phyloP scores from a whole-genome alignment of 306 rosid species.

The Glycine latifolia region DNA sequence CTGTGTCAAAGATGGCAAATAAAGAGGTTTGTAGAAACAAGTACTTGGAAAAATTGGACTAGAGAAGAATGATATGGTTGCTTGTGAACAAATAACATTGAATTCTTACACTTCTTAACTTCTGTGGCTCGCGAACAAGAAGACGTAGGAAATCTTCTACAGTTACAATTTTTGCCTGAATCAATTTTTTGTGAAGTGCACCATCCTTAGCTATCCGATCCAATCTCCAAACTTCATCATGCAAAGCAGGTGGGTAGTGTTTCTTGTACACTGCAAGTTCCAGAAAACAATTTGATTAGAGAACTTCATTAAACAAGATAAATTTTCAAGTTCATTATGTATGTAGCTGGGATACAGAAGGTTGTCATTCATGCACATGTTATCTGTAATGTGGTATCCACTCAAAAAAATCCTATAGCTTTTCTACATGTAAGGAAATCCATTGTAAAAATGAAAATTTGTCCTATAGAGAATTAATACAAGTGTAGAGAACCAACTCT shows the following conservation, averaged over 20 bases:
- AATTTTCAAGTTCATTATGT: neutral
- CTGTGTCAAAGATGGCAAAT: conserved; percentile 48
- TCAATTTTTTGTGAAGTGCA: conserved; percentile 80
- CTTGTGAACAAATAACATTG: neutral
- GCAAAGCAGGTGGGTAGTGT: conserved; percentile 86
- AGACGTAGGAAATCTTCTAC: conserved; percentile 87
- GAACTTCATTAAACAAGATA: conserved; percentile 5
- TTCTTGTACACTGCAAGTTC: conserved; percentile 80
- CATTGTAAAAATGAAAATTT: conserved; percentile 3
- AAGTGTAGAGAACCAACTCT: conserved; percentile 4
- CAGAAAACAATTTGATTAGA: conserved; percentile 26
- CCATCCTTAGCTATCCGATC: conserved; percentile 91
- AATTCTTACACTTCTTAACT: conserved; percentile 77
- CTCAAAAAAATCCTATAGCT: neutral
- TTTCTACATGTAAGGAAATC: neutral
- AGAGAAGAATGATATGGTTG: conserved; percentile 24
- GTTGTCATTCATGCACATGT: neutral
- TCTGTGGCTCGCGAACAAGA: conserved; percentile 76
- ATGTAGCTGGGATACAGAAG: neutral
- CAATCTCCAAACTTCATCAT: conserved; percentile 92
- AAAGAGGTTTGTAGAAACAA: conserved; percentile 1
- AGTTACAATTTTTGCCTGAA: conserved; percentile 59
- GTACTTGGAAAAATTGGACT: neutral
- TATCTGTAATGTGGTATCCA: neutral
- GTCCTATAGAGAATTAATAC: neutral